Base-by-base conservation (phyloP, 352 stramenopile genomes). In the Phytophthora nicotianae region DNA sequence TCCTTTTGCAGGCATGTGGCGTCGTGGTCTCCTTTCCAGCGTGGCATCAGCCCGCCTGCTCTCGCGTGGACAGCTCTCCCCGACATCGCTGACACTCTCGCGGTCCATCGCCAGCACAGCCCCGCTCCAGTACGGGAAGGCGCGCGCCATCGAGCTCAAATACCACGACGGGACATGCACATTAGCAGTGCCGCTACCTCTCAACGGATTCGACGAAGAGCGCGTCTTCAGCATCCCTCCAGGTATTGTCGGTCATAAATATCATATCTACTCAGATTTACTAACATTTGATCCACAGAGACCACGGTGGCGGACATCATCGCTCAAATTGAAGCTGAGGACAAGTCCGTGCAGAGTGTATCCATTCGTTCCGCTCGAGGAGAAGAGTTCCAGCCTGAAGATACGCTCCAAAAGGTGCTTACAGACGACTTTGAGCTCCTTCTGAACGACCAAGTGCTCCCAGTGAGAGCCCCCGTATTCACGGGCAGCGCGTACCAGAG, bases 381-480 rank as follows among this genome's bases (percentile, higher is more conserved):
- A 27, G 68, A 81, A 48, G 58, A 73, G 13, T 91, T 91, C 67
- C 62, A 79, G 35, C 74, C 79, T 6, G 65, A 83, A 37, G 83
- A 90, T 42, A 84, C 81, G 43, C 66, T 95, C 38, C 57, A 88
- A 32, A 72, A 83, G 40, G 82, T 93, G 13, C 58, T 92, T 46
- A 90, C 75, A 29, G 84, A 92, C 56, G 86, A 95, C 62, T 95
- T 95, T 62, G 81, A 95, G 65, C 60, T 95, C 10, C 42, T 91
- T 21, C 68, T 95, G 49, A 95, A 95, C 67, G 86, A 90, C 46
- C 78, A 82, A 50, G 81, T 91, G 54, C 70, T 92, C 13, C 79
- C 79, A 1, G 83, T 95, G 5, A 75, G 79, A 3, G 86, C 83
- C 0, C 83, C 86, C 1, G 86, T 90, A 23, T 91, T 90, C 53